phyloP scores from a whole-genome alignment of 768 basidiomycete genomes.

The Macrolepiota dolichaula region DNA sequence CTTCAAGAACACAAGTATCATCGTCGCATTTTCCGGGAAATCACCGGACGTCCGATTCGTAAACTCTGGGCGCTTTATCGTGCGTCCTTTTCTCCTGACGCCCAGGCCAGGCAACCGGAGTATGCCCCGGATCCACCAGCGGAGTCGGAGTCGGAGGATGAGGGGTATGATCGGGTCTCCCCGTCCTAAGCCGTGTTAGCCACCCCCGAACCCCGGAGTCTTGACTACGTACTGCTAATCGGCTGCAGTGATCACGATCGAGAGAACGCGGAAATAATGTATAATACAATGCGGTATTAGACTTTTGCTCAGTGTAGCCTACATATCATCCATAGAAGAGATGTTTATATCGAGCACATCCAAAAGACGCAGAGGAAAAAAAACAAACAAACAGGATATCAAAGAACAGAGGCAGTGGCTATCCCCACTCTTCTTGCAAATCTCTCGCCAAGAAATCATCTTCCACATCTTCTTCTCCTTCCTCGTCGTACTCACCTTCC shows the following conservation, averaged over 20 bases:
- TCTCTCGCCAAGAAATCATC: constrained; percentile 83
- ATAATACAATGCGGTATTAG: not conserved
- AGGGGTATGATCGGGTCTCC: constrained; percentile 9
- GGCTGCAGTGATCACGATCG: not conserved
- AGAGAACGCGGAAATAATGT: not conserved
- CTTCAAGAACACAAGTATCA: constrained; percentile 50
- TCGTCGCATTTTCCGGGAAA: constrained; percentile 45
- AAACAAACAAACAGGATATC: constrained; percentile 9
- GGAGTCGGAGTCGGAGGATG: constrained; percentile 10
- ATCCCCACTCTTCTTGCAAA: constrained; percentile 77
- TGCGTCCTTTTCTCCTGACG: constrained; percentile 25
- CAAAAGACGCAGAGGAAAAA: constrained; percentile 4
- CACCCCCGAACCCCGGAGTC: not conserved
- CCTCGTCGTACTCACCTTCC: constrained; percentile 38
- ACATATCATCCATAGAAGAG: constrained; percentile 10
- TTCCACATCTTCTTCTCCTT: constrained; percentile 52
- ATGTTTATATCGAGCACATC: constrained; percentile 1
- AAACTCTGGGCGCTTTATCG: constrained; percentile 61
- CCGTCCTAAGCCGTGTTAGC: not conserved
- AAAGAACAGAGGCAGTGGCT: constrained; percentile 22
- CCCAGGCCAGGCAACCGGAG: not conserved
- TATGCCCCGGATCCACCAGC: constrained; percentile 5
- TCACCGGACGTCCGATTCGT: constrained; percentile 49
- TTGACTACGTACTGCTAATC: not conserved
- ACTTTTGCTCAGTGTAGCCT: constrained; percentile 6